Conservation (phyloP, 257 asterid genomes). For the Ocimum tenuiflorum region DNA sequence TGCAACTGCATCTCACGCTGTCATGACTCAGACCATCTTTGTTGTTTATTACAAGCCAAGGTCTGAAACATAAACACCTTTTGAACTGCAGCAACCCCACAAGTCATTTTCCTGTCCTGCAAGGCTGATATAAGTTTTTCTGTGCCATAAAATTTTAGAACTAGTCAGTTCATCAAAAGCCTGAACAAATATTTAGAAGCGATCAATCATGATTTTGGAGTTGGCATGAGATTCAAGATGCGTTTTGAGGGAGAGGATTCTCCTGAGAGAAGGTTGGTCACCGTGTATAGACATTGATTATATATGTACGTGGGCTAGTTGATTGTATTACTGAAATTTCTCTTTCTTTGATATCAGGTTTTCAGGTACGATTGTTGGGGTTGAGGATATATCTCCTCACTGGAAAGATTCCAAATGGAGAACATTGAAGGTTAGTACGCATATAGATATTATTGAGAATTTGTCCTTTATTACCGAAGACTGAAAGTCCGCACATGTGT, state of each 20-base stretch:
- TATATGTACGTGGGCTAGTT: background rate
- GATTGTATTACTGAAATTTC: background rate
- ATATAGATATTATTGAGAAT: background rate
- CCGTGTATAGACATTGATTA: background rate
- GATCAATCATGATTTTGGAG: conserved; percentile 44
- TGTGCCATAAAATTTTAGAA: conserved; percentile 28
- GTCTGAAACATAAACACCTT: conserved; percentile 25
- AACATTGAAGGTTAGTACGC: conserved; percentile 48
- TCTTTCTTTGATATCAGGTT: conserved; percentile 36
- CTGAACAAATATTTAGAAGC: conserved; percentile 70
- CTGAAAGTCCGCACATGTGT: background rate
- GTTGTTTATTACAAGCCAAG: conserved; percentile 83
- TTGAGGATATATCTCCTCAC: conserved; percentile 51
- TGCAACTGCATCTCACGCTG: conserved; percentile 80
- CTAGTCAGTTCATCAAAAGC: conserved; percentile 71
- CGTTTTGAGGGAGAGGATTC: conserved; percentile 75
- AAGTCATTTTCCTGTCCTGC: background rate
- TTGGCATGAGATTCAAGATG: conserved; percentile 79
- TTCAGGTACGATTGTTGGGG: conserved; percentile 70
- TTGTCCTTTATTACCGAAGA: background rate
- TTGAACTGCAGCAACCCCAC: background rate
- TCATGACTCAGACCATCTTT: conserved; percentile 46
- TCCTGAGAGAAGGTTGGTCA: conserved; percentile 64
- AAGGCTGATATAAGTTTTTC: background rate
- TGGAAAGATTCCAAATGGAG: conserved; percentile 74